Percentiles rank a stretch among this genome's conserved stretches.
Evolutionary conservation across 768 basidiomycete genomes (phyloP).

Genomic region (Vararia minispora): DNA sequence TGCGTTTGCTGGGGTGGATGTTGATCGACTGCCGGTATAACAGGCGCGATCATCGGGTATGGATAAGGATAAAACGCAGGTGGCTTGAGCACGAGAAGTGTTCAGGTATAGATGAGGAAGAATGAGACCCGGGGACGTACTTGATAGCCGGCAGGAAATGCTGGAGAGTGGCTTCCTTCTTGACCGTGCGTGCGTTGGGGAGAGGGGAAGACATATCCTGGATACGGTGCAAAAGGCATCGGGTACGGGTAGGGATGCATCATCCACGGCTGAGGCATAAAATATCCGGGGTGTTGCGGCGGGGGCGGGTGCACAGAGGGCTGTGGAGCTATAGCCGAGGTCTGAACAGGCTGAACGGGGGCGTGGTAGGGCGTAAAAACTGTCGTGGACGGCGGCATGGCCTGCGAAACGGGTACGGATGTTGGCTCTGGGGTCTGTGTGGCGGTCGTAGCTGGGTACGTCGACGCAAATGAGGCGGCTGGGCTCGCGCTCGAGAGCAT

Average conservation of each 20-base stretch:
- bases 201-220: constrained; percentile 18
- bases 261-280: constrained; percentile 10
- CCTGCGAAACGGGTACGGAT: neutral
- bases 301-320: constrained; percentile 4
- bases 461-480: no score
- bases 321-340: neutral
- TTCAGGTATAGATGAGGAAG: constrained; percentile 6
- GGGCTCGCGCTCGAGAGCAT: no score
- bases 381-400: no score
- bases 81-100: constrained; percentile 6
- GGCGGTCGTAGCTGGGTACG: no score
- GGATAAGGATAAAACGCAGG: constrained; percentile 2
- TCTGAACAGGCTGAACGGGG: neutral
- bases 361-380: no score
- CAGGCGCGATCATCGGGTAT: no score
- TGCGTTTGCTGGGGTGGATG: no score
- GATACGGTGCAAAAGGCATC: constrained; percentile 38
- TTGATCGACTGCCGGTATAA: no score
- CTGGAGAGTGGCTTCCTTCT: constrained; percentile 2
- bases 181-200: constrained; percentile 1
- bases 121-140: constrained; percentile 1
- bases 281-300: constrained; percentile 6
- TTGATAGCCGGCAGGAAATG: constrained; percentile 7
- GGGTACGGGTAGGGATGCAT: constrained; percentile 10
- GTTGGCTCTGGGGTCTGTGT: no score